Evolutionary conservation across 169 alveolate genomes (phyloP), one percentile per base, ranked within the genome.

Genomic region (Plasmodium berghei): DNA sequence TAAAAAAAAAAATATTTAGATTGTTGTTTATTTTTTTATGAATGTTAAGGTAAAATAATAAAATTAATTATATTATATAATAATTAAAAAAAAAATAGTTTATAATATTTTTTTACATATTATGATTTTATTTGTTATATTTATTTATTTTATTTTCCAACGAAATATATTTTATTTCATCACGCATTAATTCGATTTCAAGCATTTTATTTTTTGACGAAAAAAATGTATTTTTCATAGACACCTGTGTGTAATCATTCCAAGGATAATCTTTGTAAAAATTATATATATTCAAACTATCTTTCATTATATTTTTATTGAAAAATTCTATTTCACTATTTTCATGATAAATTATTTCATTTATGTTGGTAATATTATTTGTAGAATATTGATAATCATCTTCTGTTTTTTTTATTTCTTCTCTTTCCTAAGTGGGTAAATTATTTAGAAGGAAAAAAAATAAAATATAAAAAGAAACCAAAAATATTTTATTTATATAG

Each of bases 301-400:
- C 89, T 62, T 75, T 69, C 55, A 75, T 62, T 75, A 75, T 5
- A 54, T 24, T 75, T 75, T 75, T 75, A 49, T 75, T 75, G 22
- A 75, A 75, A 14, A 8, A 20, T 10, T 75, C 48, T 67, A 75
- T 63, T 62, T 75, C 24, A n/a, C 49, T 46, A 49, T 75, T 75
- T 18, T 75, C 89, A 64, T 75, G 89, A 52, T 75, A 75, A 49
- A 75, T 48, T n/a, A 75, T 75, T 46, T 75, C 89, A 24, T 54
- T 63, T 63, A 28, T 63, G 46, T 75, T 75, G 16, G 77, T 75
- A 0, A 75, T 75, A 28, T 48, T 75, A 16, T 75, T 34, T 46
- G 75, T 28, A 48, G 28, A 49, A 59, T 75, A 75, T 64, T 75
- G 89, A 54, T 75, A 75, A 9, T 46, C 75, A 4, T 48, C 89